A percentile compares a stretch with the other conserved stretches of the same genome.
These are phyloP conservation scores for Aureobasidium uvarum DNA, from an alignment of 2,329 filamentous ascomycete genomes.

Conservation along the genomic window DNA sequence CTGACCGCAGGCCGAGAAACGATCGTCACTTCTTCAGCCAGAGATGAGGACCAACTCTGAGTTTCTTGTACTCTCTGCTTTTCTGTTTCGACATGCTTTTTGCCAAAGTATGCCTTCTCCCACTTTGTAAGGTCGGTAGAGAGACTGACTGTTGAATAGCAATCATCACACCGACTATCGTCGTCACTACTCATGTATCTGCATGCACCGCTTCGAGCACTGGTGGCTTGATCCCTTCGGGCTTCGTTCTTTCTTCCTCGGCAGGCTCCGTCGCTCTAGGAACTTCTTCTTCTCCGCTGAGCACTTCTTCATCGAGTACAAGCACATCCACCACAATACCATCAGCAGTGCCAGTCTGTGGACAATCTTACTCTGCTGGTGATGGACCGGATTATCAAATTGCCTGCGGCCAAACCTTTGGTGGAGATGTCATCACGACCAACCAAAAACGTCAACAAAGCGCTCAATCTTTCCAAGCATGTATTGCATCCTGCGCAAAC, in stretches of 20 bases:
- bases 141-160: neutral
- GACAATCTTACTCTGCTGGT: neutral
- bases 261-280: slow-evolving; percentile 1
- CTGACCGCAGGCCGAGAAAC: no score
- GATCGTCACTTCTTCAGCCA: neutral
- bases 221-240: slow-evolving; percentile 6
- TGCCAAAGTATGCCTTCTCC: neutral
- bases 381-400: slow-evolving; percentile 18
- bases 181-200: slow-evolving; percentile 19
- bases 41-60: neutral
- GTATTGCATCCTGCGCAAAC: slow-evolving; percentile 11
- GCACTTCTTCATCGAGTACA: neutral
- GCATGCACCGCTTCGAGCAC: slow-evolving; percentile 2
- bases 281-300: neutral
- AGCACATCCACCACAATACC: neutral
- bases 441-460: slow-evolving; percentile 7
- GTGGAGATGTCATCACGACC: slow-evolving; percentile 7
- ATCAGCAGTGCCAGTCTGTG: slow-evolving; percentile 15
- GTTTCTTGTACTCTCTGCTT: neutral
- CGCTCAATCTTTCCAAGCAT: slow-evolving; percentile 12
- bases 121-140: neutral
- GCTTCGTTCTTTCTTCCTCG: slow-evolving; percentile 16
- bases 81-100: neutral
- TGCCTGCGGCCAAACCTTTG: slow-evolving; percentile 21
- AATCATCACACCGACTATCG: slow-evolving; percentile 11